phyloP scores from a whole-genome alignment of 2,329 filamentous ascomycete genomes.

The Helotiales sp. region DNA sequence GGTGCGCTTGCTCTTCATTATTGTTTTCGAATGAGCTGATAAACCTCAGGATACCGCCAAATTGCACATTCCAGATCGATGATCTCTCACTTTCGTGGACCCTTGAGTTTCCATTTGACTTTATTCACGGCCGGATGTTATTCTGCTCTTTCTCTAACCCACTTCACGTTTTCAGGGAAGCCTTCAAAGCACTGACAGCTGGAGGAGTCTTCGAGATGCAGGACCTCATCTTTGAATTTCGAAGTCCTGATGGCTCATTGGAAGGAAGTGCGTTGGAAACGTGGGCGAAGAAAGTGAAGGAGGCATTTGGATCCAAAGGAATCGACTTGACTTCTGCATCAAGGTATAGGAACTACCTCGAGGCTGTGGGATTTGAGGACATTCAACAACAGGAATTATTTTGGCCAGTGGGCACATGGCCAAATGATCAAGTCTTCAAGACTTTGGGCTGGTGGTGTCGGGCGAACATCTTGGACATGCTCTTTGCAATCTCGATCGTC shows the following conservation, averaged over 20 bases:
- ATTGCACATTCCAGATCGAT: constrained; percentile 7
- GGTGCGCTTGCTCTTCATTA: background rate
- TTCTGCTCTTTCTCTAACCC: constrained; percentile 11
- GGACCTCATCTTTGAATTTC: constrained; percentile 15
- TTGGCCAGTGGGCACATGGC: constrained; percentile 1
- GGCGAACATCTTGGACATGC: background rate
- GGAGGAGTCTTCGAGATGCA: constrained; percentile 12
- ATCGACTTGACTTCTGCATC: constrained; percentile 11
- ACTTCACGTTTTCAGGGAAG: constrained; percentile 9
- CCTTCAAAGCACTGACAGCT: constrained; percentile 10
- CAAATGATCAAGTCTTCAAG: background rate
- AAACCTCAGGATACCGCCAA: constrained; percentile 3
- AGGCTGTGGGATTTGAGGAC: constrained; percentile 4
- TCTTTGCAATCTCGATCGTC: constrained; percentile 8
- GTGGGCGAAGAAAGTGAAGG: constrained; percentile 4
- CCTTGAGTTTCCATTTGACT: constrained; percentile 7
- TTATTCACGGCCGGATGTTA: constrained; percentile 13
- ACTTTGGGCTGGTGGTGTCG: background rate
- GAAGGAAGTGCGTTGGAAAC: background rate
- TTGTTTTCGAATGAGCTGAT: constrained; percentile 7
- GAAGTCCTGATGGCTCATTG: background rate
- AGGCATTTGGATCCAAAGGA: constrained; percentile 8
- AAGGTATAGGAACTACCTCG: constrained; percentile 11
- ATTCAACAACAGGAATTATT: constrained; percentile 1
- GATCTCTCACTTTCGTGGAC: constrained; percentile 13